Evolutionary conservation across 2,329 filamentous ascomycete species (phyloP).

Genomic region (Fusarium buharicum): DNA sequence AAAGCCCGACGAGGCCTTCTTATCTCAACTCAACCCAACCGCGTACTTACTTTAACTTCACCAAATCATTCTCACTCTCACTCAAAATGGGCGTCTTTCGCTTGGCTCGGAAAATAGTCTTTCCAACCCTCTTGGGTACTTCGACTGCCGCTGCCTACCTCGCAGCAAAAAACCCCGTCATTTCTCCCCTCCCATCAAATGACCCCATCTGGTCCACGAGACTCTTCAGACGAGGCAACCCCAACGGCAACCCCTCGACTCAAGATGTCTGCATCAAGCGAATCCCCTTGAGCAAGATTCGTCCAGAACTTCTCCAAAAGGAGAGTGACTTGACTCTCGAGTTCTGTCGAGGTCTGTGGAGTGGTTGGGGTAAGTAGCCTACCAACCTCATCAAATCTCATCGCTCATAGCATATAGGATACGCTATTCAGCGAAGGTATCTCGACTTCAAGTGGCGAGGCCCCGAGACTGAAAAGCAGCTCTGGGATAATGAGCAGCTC

Average conservation of each 20-base stretch:
- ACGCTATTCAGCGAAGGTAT: constrained; percentile 66
- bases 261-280: constrained; percentile 73
- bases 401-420: constrained; percentile 54
- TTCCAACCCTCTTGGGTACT: constrained; percentile 59
- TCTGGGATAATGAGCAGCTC: constrained; percentile 70
- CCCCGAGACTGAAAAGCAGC: constrained; percentile 66
- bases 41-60: background rate
- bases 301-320: constrained; percentile 71
- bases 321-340: constrained; percentile 68
- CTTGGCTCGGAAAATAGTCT: constrained; percentile 59
- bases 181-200: constrained; percentile 65
- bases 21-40: constrained; percentile 9
- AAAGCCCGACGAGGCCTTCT: constrained; percentile 18
- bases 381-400: background rate
- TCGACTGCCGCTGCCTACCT: constrained; percentile 61
- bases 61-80: background rate
- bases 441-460: constrained; percentile 68
- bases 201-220: constrained; percentile 71
- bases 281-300: constrained; percentile 71
- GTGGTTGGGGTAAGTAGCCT: constrained; percentile 64
- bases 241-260: constrained; percentile 68
- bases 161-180: constrained; percentile 63
- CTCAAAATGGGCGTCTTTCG: constrained; percentile 64
- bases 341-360: constrained; percentile 75
- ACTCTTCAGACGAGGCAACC: constrained; percentile 69